Percentiles rank a stretch among this genome's conserved stretches.
Conservation (phyloP, 2,329 filamentous ascomycete species). For the Elsinoe batatas region DNA sequence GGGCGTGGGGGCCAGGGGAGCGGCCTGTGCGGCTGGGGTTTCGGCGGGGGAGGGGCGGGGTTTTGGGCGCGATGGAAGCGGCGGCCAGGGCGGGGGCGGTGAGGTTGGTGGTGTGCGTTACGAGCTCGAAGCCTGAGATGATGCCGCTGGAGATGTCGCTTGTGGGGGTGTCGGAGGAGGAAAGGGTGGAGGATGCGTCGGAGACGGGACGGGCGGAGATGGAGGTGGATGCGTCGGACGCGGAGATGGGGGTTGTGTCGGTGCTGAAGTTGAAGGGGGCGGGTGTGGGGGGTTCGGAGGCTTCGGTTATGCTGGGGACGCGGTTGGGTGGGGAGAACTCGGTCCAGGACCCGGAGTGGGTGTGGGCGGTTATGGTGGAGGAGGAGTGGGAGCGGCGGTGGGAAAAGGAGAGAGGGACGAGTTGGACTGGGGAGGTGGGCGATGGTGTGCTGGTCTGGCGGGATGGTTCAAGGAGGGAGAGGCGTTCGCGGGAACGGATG, state of each 20-base stretch:
- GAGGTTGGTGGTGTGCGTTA: neutral
- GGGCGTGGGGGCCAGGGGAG: too few species aligned
- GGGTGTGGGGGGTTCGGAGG: neutral
- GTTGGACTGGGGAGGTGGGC: neutral
- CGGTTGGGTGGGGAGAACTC: neutral
- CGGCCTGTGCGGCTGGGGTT: neutral
- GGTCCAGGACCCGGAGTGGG: neutral
- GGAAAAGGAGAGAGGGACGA: neutral
- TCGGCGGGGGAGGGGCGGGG: neutral
- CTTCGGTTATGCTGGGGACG: conserved; percentile 1
- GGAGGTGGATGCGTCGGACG: neutral
- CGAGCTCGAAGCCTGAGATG: neutral
- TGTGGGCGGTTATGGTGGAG: neutral
- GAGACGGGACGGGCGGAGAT: neutral
- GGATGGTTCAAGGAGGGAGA: neutral
- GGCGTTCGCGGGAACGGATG: neutral
- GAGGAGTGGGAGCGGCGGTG: neutral
- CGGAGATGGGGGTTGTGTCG: conserved; percentile 1
- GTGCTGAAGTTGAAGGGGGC: neutral
- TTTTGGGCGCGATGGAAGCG: neutral
- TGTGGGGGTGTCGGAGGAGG: neutral
- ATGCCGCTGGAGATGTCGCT: neutral
- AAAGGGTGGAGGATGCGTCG: neutral
- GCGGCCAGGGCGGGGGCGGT: neutral
- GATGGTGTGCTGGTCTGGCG: neutral